Conservation (phyloP, 2,329 filamentous ascomycete genomes). For the Venturia asperata region DNA sequence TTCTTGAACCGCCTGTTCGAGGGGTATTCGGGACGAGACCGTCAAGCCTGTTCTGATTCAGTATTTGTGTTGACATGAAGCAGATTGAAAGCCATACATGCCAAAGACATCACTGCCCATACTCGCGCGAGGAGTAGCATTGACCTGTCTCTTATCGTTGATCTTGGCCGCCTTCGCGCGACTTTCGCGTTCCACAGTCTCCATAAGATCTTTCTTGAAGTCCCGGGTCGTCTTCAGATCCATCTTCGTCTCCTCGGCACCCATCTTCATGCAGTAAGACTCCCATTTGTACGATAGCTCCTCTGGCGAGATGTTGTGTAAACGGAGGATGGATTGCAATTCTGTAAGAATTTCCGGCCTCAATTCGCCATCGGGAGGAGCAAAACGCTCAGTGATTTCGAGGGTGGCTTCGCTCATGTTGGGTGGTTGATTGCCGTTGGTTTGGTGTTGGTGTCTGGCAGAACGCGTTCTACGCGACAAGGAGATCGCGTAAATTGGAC, state of each 20-base stretch:
- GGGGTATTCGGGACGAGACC: conserved; percentile 42
- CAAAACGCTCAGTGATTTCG: conserved; percentile 55
- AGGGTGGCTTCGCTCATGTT: conserved; percentile 44
- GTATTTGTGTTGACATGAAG: not conserved
- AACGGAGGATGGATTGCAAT: conserved; percentile 74
- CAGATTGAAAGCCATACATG: conserved; percentile 52
- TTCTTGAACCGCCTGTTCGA: conserved; percentile 28
- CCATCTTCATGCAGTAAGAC: conserved; percentile 93
- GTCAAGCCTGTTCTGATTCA: conserved; percentile 35
- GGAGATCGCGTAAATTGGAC: not conserved
- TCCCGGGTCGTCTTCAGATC: conserved; percentile 64
- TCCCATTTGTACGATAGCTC: conserved; percentile 99
- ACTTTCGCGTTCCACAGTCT: conserved; percentile 70
- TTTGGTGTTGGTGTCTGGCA: not conserved
- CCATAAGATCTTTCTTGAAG: conserved; percentile 82
- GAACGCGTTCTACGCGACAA: not conserved
- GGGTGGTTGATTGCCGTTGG: conserved; percentile 12
- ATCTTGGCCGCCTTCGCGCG: conserved; percentile 57
- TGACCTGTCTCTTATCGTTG: conserved; percentile 55
- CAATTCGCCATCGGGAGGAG: conserved; percentile 45
- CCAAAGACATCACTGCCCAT: conserved; percentile 68
- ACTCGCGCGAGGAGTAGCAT: conserved; percentile 51
- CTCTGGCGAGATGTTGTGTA: conserved; percentile 73
- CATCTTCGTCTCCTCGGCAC: conserved; percentile 65
- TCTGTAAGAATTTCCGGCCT: conserved; percentile 73